Percentiles rank a stretch among this genome's conserved stretches.
These are phyloP conservation scores for Globisporangium camurandrum DNA, from an alignment of 352 stramenopile species.

Conservation along the genomic window DNA sequence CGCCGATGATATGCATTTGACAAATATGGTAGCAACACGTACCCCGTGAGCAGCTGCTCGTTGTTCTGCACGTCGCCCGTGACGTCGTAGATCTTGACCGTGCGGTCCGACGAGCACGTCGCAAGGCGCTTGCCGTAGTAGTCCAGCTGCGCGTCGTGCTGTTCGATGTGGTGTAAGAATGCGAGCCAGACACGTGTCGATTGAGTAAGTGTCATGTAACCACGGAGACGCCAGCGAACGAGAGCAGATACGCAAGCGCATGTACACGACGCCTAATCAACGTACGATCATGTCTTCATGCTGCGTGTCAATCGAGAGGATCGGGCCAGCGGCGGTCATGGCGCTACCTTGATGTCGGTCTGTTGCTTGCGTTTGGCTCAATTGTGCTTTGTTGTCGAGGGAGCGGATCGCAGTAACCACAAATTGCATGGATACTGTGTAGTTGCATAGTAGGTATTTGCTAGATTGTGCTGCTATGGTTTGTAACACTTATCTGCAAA, in stretches of 20 bases:
- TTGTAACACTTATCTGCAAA: no score
- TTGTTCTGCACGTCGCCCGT: conserved; percentile 87
- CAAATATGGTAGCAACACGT: conserved; percentile 11
- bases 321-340: conserved; percentile 80
- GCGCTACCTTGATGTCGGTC: conserved; percentile 5
- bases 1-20: not conserved
- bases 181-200: no score
- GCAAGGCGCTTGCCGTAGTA: conserved; percentile 99
- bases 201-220: not conserved
- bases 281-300: conserved; percentile 97
- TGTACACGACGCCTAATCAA: not conserved
- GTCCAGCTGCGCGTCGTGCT: conserved; percentile 98
- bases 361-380: conserved; percentile 1
- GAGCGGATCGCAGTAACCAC: not conserved
- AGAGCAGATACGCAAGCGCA: not conserved
- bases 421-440: no score
- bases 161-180: not conserved
- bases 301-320: conserved; percentile 94
- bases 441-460: no score
- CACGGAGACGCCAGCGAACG: no score
- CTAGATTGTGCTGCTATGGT: not conserved
- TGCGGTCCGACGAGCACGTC: conserved; percentile 97
- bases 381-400: conserved; percentile 20
- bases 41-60: conserved; percentile 82
- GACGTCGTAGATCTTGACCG: conserved; percentile 97